Percentiles rank a stretch among this genome's conserved stretches.
phyloP scores from a whole-genome alignment of 2,329 filamentous ascomycete species.

The Coniochaeta sp. region DNA sequence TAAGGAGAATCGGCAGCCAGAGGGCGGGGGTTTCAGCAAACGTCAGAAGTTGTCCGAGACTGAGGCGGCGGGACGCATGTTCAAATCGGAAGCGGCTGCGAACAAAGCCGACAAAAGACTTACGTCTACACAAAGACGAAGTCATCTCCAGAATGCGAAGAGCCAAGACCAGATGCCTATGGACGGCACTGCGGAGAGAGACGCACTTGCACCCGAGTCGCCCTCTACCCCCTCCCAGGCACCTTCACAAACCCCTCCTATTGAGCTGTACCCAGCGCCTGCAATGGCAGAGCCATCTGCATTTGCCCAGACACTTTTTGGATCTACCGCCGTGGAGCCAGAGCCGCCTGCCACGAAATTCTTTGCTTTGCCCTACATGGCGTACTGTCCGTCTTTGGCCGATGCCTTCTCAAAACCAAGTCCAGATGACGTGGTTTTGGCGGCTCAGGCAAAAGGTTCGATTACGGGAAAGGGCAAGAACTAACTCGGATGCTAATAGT shows the following conservation, averaged over 20 bases:
- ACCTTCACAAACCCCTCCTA: not conserved
- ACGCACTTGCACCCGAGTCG: not conserved
- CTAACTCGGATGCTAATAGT: conserved; percentile 44
- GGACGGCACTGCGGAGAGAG: not conserved
- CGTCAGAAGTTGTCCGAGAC: conserved; percentile 12
- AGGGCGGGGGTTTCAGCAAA: conserved; percentile 13
- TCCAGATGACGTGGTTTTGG: conserved; percentile 81
- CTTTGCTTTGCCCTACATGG: conserved; percentile 41
- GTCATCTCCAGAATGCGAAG: not conserved
- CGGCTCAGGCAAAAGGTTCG: conserved; percentile 87
- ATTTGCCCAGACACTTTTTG: conserved; percentile 49
- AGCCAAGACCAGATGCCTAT: conserved; percentile 1
- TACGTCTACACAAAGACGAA: not conserved
- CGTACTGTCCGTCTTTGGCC: conserved; percentile 39
- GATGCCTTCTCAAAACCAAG: conserved; percentile 77
- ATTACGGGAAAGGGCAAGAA: conserved; percentile 42
- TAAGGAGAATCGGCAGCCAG: conserved; percentile 20
- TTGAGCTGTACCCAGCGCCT: not conserved
- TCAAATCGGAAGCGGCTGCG: conserved; percentile 1
- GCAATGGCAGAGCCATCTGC: conserved; percentile 35
- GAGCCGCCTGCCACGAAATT: conserved; percentile 18
- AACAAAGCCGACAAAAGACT: not conserved
- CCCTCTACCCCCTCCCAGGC: not conserved
- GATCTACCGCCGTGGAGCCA: conserved; percentile 22
- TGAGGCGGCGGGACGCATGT: conserved; percentile 9